Evolutionary conservation across 352 stramenopile species (phyloP).

Genomic region (Pythium folliculosum): DNA sequence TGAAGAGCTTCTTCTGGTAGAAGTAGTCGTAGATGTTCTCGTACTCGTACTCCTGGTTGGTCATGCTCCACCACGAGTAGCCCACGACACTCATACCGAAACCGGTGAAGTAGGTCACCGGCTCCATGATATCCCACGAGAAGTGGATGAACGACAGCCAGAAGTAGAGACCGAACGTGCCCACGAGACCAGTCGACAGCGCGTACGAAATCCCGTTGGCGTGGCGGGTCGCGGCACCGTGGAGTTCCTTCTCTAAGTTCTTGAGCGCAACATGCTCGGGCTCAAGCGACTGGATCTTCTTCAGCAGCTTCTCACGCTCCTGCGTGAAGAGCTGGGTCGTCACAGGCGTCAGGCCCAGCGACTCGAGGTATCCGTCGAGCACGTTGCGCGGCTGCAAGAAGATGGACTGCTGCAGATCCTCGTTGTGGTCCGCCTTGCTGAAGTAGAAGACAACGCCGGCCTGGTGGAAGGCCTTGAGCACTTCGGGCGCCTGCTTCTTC

Average conservation of each 20-base stretch:
- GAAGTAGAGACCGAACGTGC: conserved; percentile 84
- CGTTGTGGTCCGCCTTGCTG: conserved; percentile 61
- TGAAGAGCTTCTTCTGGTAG: conserved; percentile 62
- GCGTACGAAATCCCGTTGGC: conserved; percentile 57
- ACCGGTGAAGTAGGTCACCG: conserved; percentile 88
- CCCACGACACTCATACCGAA: conserved; percentile 77
- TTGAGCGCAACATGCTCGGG: conserved; percentile 67
- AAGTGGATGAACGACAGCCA: conserved; percentile 90
- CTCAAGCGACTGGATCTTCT: conserved; percentile 70
- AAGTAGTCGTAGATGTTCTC: conserved; percentile 88
- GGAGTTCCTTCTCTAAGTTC: conserved; percentile 64
- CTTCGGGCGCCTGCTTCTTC: conserved; percentile 79
- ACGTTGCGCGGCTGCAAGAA: conserved; percentile 83
- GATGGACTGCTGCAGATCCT: conserved; percentile 71
- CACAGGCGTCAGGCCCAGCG: conserved; percentile 67
- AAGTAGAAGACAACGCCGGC: conserved; percentile 81
- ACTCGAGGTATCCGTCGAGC: conserved; percentile 77
- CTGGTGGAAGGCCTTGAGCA: conserved; percentile 79
- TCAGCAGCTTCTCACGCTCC: conserved; percentile 59
- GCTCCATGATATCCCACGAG: conserved; percentile 91
- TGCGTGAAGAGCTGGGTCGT: conserved; percentile 69
- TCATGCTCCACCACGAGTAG: conserved; percentile 85
- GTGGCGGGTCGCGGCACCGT: conserved; percentile 59
- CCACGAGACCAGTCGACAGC: conserved; percentile 64
- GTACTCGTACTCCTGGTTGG: conserved; percentile 89